Evolutionary conservation across 2,329 filamentous ascomycete species (phyloP).

Genomic region (Pyrenochaeta sp.): DNA sequence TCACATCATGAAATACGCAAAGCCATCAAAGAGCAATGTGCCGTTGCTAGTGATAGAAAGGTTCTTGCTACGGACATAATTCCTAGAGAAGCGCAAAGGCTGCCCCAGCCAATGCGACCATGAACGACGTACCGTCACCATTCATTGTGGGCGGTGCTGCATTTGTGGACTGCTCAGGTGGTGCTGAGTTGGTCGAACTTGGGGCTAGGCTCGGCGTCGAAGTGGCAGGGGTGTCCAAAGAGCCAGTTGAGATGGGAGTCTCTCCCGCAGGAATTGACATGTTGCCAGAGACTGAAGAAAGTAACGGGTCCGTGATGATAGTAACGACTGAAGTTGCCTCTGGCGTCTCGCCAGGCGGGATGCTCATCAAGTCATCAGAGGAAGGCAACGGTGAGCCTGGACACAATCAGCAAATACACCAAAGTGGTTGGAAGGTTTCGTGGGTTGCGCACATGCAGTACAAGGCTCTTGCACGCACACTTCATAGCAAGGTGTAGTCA

Average conservation of each 20-base stretch:
- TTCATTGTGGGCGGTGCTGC: conserved; percentile 27
- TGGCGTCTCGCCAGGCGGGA: conserved; percentile 14
- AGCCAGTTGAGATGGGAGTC: conserved; percentile 25
- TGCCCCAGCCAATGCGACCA: conserved; percentile 31
- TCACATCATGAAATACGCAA: neutral
- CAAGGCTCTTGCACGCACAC: conserved; percentile 39
- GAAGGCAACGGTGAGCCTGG: conserved; percentile 8
- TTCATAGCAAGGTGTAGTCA: conserved; percentile 29
- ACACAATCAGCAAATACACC: conserved; percentile 6
- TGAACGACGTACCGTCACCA: conserved; percentile 16
- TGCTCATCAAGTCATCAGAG: conserved; percentile 20
- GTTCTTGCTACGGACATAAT: neutral
- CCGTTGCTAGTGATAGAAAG: neutral
- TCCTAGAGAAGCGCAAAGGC: conserved; percentile 35
- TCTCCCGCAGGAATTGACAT: conserved; percentile 34
- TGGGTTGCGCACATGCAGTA: conserved; percentile 32
- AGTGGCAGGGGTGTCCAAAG: conserved; percentile 6
- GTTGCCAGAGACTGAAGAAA: conserved; percentile 10
- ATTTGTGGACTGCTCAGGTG: conserved; percentile 25
- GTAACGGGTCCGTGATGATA: conserved; percentile 16
- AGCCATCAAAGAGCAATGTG: neutral
- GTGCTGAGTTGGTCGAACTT: conserved; percentile 14
- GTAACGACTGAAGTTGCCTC: conserved; percentile 4
- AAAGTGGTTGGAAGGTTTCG: neutral
- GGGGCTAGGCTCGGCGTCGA: neutral